Evolutionary conservation across 768 basidiomycete species (phyloP).

Genomic region (Russula griseocarnosa): DNA sequence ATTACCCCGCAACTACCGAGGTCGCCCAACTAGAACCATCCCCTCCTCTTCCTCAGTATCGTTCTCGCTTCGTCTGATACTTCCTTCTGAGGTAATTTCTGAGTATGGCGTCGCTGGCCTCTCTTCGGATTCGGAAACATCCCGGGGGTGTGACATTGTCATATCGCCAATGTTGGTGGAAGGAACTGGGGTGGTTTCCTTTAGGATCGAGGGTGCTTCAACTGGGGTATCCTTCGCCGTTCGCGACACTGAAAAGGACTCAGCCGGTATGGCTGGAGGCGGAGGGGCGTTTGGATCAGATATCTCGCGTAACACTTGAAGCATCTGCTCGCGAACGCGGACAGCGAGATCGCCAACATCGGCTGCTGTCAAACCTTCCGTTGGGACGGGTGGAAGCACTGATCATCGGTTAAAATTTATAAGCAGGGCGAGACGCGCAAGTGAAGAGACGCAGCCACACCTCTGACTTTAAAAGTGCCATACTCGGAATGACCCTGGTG

Average conservation of each 20-base stretch:
- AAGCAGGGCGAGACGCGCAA: neutral
- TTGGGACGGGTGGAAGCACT: conserved; percentile 91
- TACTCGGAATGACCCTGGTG: conserved; percentile 68
- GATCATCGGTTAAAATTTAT: conserved; percentile 22
- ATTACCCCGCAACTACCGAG: conserved; percentile 30
- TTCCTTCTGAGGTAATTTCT: conserved; percentile 34
- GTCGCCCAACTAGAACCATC: conserved; percentile 72
- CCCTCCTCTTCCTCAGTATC: conserved; percentile 85
- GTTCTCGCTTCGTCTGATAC: conserved; percentile 51
- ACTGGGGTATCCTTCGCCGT: neutral
- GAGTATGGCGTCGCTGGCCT: conserved; percentile 29
- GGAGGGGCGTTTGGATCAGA: conserved; percentile 49
- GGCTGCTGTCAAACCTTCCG: conserved; percentile 59
- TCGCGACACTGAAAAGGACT: neutral
- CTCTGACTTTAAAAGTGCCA: conserved; percentile 77
- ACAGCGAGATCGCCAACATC: conserved; percentile 67
- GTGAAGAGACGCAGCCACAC: conserved; percentile 42
- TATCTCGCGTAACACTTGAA: conserved; percentile 70
- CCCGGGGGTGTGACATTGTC: conserved; percentile 8
- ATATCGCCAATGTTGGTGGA: neutral
- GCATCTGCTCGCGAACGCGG: conserved; percentile 75
- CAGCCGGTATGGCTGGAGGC: conserved; percentile 17
- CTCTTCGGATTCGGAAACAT: conserved; percentile 18
- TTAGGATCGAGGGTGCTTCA: neutral
- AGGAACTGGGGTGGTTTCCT: conserved; percentile 20